phyloP scores from a whole-genome alignment of 139 green algal genomes.

The Ulvella scutata region DNA sequence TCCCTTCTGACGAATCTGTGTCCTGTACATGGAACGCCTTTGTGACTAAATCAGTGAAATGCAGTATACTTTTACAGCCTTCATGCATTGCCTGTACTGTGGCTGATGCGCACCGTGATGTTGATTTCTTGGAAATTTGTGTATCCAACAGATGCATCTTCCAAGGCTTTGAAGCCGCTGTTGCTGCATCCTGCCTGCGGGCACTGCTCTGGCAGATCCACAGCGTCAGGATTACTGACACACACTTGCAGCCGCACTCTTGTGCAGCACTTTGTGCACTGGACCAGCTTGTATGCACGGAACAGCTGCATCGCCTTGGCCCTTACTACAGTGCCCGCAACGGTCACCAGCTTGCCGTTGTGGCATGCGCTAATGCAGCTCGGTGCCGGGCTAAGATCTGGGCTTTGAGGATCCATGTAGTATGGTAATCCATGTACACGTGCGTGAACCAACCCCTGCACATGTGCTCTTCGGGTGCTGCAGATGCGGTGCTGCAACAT shows the following conservation, averaged over 20 bases:
- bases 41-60: not conserved
- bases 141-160: constrained; percentile 10
- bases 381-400: not conserved
- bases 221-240: not conserved
- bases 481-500: not conserved
- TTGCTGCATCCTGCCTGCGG: constrained; percentile 20
- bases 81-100: not conserved
- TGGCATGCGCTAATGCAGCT: not conserved
- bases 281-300: not conserved
- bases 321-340: not conserved
- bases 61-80: not conserved
- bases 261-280: not conserved
- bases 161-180: constrained; percentile 36
- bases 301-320: not conserved
- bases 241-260: not conserved
- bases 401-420: not conserved
- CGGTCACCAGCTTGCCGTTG: not conserved
- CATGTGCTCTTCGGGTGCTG: too few relatives aligned
- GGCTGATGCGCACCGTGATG: not conserved
- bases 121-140: constrained; percentile 33
- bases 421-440: not conserved
- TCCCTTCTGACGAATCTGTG: constrained; percentile 20
- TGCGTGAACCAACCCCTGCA: not conserved
- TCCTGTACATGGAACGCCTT: not conserved
- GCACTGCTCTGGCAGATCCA: not conserved